Conservation (phyloP, 768 basidiomycete genomes). For the Podaxis sp. region DNA sequence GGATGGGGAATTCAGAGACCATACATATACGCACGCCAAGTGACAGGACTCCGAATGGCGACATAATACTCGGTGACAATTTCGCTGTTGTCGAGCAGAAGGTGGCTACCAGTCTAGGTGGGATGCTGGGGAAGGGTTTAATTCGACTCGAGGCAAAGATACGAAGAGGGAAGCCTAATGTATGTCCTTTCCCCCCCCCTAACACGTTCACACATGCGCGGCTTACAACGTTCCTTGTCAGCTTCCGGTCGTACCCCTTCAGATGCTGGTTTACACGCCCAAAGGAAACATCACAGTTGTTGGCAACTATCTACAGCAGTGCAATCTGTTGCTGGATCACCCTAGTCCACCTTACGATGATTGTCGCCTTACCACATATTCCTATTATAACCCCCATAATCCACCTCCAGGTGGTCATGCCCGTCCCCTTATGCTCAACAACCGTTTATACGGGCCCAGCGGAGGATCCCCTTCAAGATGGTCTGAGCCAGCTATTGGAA, state of each 20-base stretch:
- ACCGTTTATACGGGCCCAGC: conserved; percentile 35
- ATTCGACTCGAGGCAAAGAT: conserved; percentile 79
- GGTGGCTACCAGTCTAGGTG: conserved; percentile 72
- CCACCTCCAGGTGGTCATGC: conserved; percentile 67
- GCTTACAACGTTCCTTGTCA: conserved; percentile 23
- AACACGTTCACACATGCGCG: background rate
- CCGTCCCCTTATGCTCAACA: conserved; percentile 34
- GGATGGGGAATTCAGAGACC: conserved; percentile 55
- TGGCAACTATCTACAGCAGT: conserved; percentile 66
- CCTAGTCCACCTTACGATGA: conserved; percentile 66
- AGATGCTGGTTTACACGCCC: conserved; percentile 88
- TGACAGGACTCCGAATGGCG: conserved; percentile 45
- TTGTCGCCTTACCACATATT: conserved; percentile 53
- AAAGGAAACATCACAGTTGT: conserved; percentile 89
- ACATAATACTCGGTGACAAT: conserved; percentile 52
- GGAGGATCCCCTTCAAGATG: conserved; percentile 42
- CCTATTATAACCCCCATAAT: conserved; percentile 88
- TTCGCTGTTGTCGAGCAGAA: conserved; percentile 88
- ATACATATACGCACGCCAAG: conserved; percentile 74
- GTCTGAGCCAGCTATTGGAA: conserved; percentile 54
- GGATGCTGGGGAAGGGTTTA: conserved; percentile 80
- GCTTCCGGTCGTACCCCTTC: conserved; percentile 80
- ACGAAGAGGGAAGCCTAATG: conserved; percentile 57
- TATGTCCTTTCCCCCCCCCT: conserved; percentile 29
- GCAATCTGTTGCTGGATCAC: conserved; percentile 72